These are phyloP conservation scores for Ambrosia hybrid DNA, from an alignment of 140 eudicot species.

Conservation along the genomic window DNA sequence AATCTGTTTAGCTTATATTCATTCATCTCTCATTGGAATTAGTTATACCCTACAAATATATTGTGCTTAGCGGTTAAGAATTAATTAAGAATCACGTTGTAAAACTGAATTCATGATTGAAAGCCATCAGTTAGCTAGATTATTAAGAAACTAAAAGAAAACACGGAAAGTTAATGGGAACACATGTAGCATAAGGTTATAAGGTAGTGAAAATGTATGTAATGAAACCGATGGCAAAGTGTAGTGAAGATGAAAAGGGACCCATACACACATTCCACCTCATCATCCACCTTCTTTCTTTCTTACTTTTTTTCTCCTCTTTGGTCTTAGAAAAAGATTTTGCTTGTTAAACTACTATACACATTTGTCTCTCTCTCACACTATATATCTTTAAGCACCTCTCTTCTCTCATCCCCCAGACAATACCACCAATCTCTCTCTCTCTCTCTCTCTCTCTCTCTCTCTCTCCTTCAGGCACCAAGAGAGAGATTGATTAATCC, in stretches of 20 bases:
- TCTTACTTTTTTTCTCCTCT: neutral
- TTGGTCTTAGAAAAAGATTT: slow-evolving; percentile 11
- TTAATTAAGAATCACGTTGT: no score
- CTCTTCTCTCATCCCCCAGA: slow-evolving; percentile 13
- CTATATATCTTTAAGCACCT: slow-evolving; percentile 28
- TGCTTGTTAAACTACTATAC: slow-evolving; percentile 33
- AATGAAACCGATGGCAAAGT: neutral
- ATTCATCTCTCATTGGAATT: no score
- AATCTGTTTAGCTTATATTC: no score
- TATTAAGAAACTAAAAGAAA: no score
- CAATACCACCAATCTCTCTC: neutral
- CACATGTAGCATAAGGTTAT: no score
- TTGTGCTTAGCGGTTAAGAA: no score
- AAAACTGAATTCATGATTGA: no score
- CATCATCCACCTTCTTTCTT: neutral
- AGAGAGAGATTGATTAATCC: slow-evolving; percentile 15
- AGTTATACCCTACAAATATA: no score
- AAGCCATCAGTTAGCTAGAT: no score
- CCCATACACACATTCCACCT: neutral
- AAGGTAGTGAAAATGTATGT: no score
- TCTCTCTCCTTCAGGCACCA: neutral
- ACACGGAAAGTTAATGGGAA: no score
- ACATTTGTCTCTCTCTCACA: slow-evolving; percentile 4
- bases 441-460: slow-evolving; percentile 5
- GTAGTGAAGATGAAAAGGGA: neutral